Base-by-base conservation (phyloP, 371 early-diverging fungal species). In the Fennellomyces sp. region DNA sequence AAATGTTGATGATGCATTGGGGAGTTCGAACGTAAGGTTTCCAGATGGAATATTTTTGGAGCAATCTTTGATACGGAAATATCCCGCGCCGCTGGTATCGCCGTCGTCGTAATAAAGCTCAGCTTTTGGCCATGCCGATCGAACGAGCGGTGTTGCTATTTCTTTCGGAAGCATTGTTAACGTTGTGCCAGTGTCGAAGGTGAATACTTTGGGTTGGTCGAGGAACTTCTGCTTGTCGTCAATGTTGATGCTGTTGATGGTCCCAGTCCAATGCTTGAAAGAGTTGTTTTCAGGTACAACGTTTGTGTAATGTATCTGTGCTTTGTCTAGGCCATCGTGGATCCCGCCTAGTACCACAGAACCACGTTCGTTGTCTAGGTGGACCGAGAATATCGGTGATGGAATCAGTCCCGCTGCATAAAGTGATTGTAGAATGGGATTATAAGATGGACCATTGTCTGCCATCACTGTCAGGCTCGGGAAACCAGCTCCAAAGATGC, bases 401-500 rank as follows among this genome's bases (percentile, higher is more conserved):
- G 59, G 51, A 10, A 59, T 49, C 6, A 50, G 15, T 2, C 25
- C 28, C 8, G 35, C 19, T 35, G 29, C 38, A 38, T 50, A 59
- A 8, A 59, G 39, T 1, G 59, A 33, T 19, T 48, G 28, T 25
- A 38, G 51, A 15, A 59, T 35, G 5, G 59, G 59, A 23, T 17
- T 45, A 23, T 59, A 59, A 5, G 29, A 12, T 33, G 39, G 39
- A 4, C n/a, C 39, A 45, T 23, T 25, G 5, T 45, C 21, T 41
- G 27, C 13, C 38, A 66, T 50, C 12, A 30, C 13, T 27, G 42
- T 62, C 35, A 53, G 36, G 13, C 28, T 45, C 11, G 56, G 59
- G 6, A 51, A 62, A 8, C 56, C 63, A 12, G 53, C 56, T 28
- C 60, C 66, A 50, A 66, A 35, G 30, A 66, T 58, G 21, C 66